These are phyloP conservation scores for Alternaria gansuensis DNA, from an alignment of 2,329 filamentous ascomycete genomes.

Conservation along the genomic window DNA sequence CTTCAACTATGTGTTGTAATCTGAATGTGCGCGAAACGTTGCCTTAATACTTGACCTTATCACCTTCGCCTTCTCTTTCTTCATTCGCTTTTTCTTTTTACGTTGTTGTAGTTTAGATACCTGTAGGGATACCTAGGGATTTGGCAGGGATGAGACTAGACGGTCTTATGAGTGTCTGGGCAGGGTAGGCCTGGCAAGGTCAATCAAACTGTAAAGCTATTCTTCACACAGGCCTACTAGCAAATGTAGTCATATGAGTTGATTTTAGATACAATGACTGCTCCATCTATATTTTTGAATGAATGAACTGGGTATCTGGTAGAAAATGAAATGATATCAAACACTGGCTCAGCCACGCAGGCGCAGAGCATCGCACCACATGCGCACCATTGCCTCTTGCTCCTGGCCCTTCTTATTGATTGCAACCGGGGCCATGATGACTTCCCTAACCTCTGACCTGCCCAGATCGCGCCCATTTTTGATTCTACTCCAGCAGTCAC, in stretches of 20 bases:
- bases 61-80: conserved; percentile 30
- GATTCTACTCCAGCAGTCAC: conserved; percentile 38
- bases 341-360: conserved; percentile 32
- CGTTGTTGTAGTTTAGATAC: conserved; percentile 36
- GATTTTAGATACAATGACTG: too few species aligned
- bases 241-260: neutral
- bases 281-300: neutral
- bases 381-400: conserved; percentile 37
- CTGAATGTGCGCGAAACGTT: conserved; percentile 24
- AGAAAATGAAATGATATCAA: neutral
- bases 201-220: conserved; percentile 15
- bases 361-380: conserved; percentile 49
- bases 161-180: conserved; percentile 15
- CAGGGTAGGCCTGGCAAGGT: conserved; percentile 12
- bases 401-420: conserved; percentile 17
- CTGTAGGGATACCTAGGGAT: conserved; percentile 32
- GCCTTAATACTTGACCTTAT: conserved; percentile 31
- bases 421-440: conserved; percentile 35
- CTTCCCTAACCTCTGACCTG: conserved; percentile 37
- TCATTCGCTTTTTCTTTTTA: conserved; percentile 17
- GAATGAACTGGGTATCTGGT: conserved; percentile 1
- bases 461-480: conserved; percentile 38
- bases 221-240: neutral
- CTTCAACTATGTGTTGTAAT: conserved; percentile 35
- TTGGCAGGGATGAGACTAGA: conserved; percentile 17